Evolutionary conservation across 192 early-diverging fungal species (phyloP), one percentile per base, ranked within the genome.

Genomic region (Fimicolochytrium jonesii): DNA sequence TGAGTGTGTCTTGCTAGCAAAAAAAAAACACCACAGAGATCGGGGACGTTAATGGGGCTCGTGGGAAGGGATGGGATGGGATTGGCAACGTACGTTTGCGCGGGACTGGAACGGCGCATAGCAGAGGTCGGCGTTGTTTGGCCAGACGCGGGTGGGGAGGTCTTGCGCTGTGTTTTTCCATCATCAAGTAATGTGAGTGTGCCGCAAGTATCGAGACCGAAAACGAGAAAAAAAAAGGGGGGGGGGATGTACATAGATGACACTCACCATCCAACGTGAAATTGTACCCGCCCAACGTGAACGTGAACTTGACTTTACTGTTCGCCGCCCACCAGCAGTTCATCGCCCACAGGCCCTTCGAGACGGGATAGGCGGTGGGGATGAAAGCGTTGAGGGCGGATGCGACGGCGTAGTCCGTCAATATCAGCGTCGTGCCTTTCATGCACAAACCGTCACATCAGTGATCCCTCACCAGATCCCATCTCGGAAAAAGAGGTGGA

Each of bases 41-140:
- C 17, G 17, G 9, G 10, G 17, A 39, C 37, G 37, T 11, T 39
- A 17, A 17, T 17, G 37, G 37, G 37, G 37, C 37, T 39, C 17
- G 10, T 17, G 17, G 10, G 17, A 39, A 39, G 37, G 37, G 17
- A 39, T 39, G 37, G n/a, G n/a, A n/a, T n/a, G n/a, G 39, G n/a
- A 35, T 15, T 35, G 5, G 53, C 13, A 15, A 29, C 56, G 5
- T 45, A 55, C 53, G 29, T 13, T 33, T 33, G 18, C 22, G 26
- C n/a, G 25, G 30, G 46, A 2, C 34, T 55, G 48, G 36, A 64
- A 64, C 17, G 61, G 64, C n/a, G 55, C 56, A 35, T 66, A 66
- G 44, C 64, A 66, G n/a, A 55, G 23, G 26, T 45, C 49, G 29
- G 41, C 6, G 35, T 66, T 44, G 35, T 58, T 33, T 15, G 64